Percentiles rank a stretch among this genome's conserved stretches.
Conservation (phyloP, 2,329 filamentous ascomycete species). For the Colletotrichum lini region DNA sequence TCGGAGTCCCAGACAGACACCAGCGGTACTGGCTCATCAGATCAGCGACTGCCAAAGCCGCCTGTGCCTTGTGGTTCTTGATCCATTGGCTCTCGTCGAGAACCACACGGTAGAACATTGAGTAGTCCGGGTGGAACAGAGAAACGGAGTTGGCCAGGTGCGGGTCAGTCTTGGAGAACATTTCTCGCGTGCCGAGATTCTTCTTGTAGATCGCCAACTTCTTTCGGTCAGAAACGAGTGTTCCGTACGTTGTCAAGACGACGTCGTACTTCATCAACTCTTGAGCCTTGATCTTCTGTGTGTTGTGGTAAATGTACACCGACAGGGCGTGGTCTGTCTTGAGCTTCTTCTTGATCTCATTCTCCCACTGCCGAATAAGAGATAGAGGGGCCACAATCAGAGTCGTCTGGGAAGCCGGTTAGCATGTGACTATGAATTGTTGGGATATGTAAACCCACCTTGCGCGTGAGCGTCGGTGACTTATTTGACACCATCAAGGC, state of each 20-base stretch:
- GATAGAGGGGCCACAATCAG: slow-evolving; percentile 86
- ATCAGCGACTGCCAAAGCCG: slow-evolving; percentile 60
- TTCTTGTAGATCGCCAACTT: slow-evolving; percentile 59
- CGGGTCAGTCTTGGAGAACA: slow-evolving; percentile 55
- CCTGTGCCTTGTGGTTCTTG: slow-evolving; percentile 79
- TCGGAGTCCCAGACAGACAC: slow-evolving; percentile 86
- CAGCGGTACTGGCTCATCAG: slow-evolving; percentile 75
- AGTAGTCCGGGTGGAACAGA: slow-evolving; percentile 71
- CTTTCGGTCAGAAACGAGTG: slow-evolving; percentile 77
- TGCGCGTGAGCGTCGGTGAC: slow-evolving; percentile 61
- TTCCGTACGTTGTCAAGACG: slow-evolving; percentile 85
- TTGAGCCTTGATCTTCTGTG: slow-evolving; percentile 67
- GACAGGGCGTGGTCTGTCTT: slow-evolving; percentile 71
- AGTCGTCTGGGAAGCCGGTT: slow-evolving; percentile 70
- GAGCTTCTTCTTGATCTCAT: slow-evolving; percentile 82
- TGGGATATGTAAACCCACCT: slow-evolving; percentile 46
- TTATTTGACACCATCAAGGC: slow-evolving; percentile 80
- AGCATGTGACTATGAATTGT: slow-evolving; percentile 9
- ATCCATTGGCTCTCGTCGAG: slow-evolving; percentile 87
- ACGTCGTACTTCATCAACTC: slow-evolving; percentile 78
- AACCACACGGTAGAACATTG: slow-evolving; percentile 78
- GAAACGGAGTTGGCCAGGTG: slow-evolving; percentile 61
- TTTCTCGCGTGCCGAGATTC: slow-evolving; percentile 58
- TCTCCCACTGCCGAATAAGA: slow-evolving; percentile 86
- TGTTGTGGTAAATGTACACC: slow-evolving; percentile 78